Evolutionary conservation across 306 rosid species (phyloP).

Genomic region (Pyrus bretschneideri): DNA sequence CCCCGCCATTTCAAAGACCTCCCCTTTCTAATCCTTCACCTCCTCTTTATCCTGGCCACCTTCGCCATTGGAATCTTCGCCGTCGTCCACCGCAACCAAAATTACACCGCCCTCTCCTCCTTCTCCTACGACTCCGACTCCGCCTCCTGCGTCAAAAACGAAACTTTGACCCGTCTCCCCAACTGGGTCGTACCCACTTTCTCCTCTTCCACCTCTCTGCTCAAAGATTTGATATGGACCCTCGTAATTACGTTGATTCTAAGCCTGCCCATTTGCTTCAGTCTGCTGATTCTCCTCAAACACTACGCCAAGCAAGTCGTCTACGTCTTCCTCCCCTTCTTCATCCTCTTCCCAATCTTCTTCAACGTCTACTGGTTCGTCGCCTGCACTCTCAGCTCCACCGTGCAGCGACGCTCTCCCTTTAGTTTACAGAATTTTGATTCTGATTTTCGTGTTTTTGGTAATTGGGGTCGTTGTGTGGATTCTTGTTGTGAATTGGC

Average conservation of each 20-base stretch:
- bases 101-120: constrained; percentile 42
- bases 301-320: constrained; percentile 76
- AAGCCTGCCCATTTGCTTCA: constrained; percentile 58
- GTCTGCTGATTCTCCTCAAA: constrained; percentile 57
- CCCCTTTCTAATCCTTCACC: constrained; percentile 60
- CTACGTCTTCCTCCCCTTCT: constrained; percentile 62
- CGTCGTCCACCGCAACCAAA: constrained; percentile 47
- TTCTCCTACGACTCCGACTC: constrained; percentile 43
- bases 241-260: constrained; percentile 56
- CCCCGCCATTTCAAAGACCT: constrained; percentile 69
- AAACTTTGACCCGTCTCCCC: constrained; percentile 5
- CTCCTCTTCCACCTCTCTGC: constrained; percentile 28
- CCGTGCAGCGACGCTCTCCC: constrained; percentile 63
- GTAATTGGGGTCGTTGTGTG: constrained; percentile 61
- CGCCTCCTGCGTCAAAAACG: constrained; percentile 41
- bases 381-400: constrained; percentile 57
- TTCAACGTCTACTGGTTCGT: constrained; percentile 87
- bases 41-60: constrained; percentile 53
- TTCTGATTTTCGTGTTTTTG: constrained; percentile 51
- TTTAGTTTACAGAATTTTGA: constrained; percentile 50
- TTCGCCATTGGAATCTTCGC: constrained; percentile 71
- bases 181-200: constrained; percentile 10
- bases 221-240: constrained; percentile 55
- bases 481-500: constrained; percentile 78
- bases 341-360: constrained; percentile 58